Evolutionary conservation across 2,329 filamentous ascomycete species (phyloP).

Genomic region (Venturiaceae sp.): DNA sequence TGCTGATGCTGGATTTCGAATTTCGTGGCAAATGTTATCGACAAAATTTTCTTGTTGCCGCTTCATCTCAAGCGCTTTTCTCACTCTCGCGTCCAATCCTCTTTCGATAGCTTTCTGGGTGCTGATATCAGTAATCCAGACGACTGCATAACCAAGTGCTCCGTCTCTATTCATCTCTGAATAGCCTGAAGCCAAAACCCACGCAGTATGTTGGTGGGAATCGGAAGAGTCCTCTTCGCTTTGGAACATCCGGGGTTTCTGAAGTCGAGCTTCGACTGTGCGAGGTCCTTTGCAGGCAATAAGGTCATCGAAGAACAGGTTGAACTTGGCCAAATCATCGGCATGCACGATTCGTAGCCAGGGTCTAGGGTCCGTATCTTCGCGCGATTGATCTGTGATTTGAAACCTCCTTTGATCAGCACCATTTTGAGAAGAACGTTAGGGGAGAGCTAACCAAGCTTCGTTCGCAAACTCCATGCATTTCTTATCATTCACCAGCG

Average conservation of each 20-base stretch:
- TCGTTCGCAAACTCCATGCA: conserved; percentile 5
- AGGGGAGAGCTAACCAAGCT: background rate
- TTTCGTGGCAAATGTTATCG: background rate
- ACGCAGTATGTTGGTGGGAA: background rate
- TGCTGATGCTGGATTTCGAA: conserved; percentile 4
- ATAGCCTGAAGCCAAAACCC: conserved; percentile 9
- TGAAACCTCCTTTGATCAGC: background rate
- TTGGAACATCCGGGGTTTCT: background rate
- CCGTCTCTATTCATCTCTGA: conserved; percentile 5
- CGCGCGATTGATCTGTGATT: background rate
- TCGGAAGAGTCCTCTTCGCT: background rate
- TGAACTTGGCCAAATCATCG: conserved; percentile 1
- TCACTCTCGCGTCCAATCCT: background rate
- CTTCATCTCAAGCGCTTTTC: conserved; percentile 3
- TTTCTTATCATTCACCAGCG: background rate
- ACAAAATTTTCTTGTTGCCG: conserved; percentile 6
- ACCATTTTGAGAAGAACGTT: background rate
- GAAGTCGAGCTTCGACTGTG: conserved; percentile 1
- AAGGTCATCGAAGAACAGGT: conserved; percentile 1
- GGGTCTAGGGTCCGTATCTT: background rate
- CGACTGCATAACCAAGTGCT: conserved; percentile 5
- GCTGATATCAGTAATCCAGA: conserved; percentile 10
- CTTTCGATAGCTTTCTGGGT: conserved; percentile 7
- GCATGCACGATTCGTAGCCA: background rate
- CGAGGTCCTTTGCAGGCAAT: conserved; percentile 1